phyloP scores from a whole-genome alignment of 805 yeast species.

The Kodamaea restingae region DNA sequence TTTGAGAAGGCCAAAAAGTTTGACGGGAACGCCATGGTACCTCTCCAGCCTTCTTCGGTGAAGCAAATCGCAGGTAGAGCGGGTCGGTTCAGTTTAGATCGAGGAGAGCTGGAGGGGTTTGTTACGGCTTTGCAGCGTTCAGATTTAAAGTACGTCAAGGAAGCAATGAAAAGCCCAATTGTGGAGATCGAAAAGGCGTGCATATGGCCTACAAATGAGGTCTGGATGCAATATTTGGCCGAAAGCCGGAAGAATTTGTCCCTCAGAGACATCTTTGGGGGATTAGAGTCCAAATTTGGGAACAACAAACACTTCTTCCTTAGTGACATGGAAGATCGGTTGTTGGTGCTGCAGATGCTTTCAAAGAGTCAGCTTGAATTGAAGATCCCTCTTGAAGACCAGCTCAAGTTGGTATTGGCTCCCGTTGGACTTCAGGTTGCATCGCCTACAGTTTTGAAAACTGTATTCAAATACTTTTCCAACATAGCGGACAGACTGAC shows the following conservation, averaged over 20 bases:
- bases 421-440: conserved; percentile 44
- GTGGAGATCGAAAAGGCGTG: conserved; percentile 55
- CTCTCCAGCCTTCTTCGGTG: conserved; percentile 59
- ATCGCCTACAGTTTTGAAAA: conserved; percentile 35
- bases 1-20: conserved; percentile 68
- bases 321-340: conserved; percentile 36
- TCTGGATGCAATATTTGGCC: conserved; percentile 65
- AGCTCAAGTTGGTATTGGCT: conserved; percentile 54
- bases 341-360: conserved; percentile 42
- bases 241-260: conserved; percentile 52
- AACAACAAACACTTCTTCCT: conserved; percentile 28
- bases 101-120: conserved; percentile 40
- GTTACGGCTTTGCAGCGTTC: conserved; percentile 49
- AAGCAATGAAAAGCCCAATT: conserved; percentile 49
- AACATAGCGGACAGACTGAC: conserved; percentile 56
- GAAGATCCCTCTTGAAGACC: conserved; percentile 48
- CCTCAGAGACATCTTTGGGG: conserved; percentile 48
- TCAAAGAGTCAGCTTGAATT: conserved; percentile 27
- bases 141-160: conserved; percentile 44
- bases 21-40: conserved; percentile 52
- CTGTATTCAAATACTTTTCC: conserved; percentile 45
- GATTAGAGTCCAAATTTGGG: conserved; percentile 24
- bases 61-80: conserved; percentile 98
- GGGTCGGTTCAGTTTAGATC: conserved; percentile 58
- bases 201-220: conserved; percentile 74